These are phyloP conservation scores for Colletotrichum spinosum DNA, from an alignment of 2,329 filamentous ascomycete genomes.

Conservation along the genomic window DNA sequence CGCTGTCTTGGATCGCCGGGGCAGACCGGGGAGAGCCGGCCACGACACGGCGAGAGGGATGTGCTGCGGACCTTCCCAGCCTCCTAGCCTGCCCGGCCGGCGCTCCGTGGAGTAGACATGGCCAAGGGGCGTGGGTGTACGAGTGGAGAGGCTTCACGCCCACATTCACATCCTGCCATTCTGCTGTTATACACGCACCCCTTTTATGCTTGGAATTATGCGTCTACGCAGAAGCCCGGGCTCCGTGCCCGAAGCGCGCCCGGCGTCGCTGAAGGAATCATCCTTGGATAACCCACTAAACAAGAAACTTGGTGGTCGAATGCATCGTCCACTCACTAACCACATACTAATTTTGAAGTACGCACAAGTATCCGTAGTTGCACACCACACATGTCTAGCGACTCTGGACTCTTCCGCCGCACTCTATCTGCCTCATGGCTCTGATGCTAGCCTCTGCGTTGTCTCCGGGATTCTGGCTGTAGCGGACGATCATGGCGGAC, in stretches of 20 bases:
- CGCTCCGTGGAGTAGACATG: constrained; percentile 24
- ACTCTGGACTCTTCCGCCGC: too few relatives aligned
- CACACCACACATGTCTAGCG: too few relatives aligned
- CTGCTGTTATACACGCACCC: too few relatives aligned
- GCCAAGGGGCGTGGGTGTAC: background rate
- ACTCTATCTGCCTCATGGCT: too few relatives aligned
- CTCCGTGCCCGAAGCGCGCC: too few relatives aligned
- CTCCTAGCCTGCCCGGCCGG: constrained; percentile 3
- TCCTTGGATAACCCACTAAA: constrained; percentile 30
- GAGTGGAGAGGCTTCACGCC: background rate
- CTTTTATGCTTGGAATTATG: too few relatives aligned
- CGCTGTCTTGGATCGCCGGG: constrained; percentile 34
- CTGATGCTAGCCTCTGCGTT: background rate
- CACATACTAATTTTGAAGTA: background rate
- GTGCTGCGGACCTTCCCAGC: constrained; percentile 15
- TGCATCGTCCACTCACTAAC: constrained; percentile 14
- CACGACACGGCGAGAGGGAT: constrained; percentile 16
- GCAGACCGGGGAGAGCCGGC: constrained; percentile 34
- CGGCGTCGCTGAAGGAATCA: constrained; percentile 1
- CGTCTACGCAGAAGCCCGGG: too few relatives aligned
- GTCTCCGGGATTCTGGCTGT: constrained; percentile 3
- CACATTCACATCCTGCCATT: too few relatives aligned
- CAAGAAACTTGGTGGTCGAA: constrained; percentile 32
- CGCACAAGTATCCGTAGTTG: too few relatives aligned
- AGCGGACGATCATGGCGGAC: background rate